Evolutionary conservation across 495 filamentous ascomycete species (phyloP).

Genomic region (Penicillium lividum): DNA sequence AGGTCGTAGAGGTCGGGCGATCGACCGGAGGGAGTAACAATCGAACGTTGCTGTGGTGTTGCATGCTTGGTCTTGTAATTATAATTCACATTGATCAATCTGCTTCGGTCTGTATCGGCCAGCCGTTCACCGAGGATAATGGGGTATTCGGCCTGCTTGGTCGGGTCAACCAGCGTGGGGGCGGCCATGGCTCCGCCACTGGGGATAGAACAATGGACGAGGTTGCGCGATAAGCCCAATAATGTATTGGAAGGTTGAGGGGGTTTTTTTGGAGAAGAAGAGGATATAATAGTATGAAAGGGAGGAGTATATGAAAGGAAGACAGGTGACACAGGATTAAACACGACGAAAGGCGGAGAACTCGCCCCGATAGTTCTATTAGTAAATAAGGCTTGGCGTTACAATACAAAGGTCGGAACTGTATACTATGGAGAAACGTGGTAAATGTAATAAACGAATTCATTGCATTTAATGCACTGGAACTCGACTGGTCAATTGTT

Average conservation of each 20-base stretch:
- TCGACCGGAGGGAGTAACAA: slow-evolving; percentile 40
- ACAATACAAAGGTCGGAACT: background rate
- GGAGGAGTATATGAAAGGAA: slow-evolving; percentile 9
- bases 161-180: slow-evolving; percentile 48
- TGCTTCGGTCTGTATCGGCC: slow-evolving; percentile 27
- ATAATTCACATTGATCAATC: slow-evolving; percentile 46
- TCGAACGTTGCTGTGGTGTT: slow-evolving; percentile 39
- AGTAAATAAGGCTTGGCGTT: slow-evolving; percentile 10
- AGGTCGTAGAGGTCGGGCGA: slow-evolving; percentile 49
- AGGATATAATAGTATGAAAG: background rate
- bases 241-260: background rate
- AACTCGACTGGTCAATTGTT: slow-evolving; percentile 63
- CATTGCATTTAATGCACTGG: slow-evolving; percentile 20
- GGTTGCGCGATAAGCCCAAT: background rate
- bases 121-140: slow-evolving; percentile 47
- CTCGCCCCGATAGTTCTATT: slow-evolving; percentile 5
- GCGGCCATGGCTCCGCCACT: slow-evolving; percentile 35
- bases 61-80: slow-evolving; percentile 57
- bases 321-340: slow-evolving; percentile 13
- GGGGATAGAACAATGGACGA: background rate
- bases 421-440: background rate
- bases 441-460: background rate
- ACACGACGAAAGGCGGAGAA: slow-evolving; percentile 22
- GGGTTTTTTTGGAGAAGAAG: background rate
- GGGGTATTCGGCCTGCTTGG: slow-evolving; percentile 51